Conservation (phyloP, 2,329 filamentous ascomycete species). For the Coleophoma cylindrospora region DNA sequence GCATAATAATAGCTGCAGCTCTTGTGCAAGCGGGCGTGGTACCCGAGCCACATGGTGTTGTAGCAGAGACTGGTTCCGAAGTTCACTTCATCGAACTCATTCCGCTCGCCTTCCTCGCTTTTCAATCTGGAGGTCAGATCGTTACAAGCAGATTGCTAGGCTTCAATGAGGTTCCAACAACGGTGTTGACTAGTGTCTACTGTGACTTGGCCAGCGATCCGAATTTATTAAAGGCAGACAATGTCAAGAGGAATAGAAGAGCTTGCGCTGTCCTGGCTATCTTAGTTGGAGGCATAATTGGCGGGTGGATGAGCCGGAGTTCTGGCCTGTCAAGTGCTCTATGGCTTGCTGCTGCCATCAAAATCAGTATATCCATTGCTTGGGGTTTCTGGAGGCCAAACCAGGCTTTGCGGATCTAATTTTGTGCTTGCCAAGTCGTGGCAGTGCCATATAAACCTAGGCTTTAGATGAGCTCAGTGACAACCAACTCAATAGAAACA, state of each 20-base stretch:
- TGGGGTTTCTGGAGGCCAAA: slow-evolving; percentile 56
- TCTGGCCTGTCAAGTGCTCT: slow-evolving; percentile 44
- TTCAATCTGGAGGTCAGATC: slow-evolving; percentile 75
- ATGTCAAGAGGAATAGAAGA: slow-evolving; percentile 48
- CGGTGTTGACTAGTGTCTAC: slow-evolving; percentile 77
- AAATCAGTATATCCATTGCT: slow-evolving; percentile 47
- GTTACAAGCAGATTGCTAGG: slow-evolving; percentile 67
- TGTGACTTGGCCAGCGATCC: slow-evolving; percentile 72
- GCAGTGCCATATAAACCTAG: too few relatives aligned
- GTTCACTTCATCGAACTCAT: slow-evolving; percentile 37
- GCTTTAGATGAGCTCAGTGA: too few relatives aligned
- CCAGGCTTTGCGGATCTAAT: slow-evolving; percentile 2
- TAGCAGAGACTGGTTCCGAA: slow-evolving; percentile 17
- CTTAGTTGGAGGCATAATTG: slow-evolving; percentile 47
- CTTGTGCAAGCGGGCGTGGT: slow-evolving; percentile 42
- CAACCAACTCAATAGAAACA: too few relatives aligned
- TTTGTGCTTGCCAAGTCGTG: too few relatives aligned
- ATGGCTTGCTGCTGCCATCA: slow-evolving; percentile 41
- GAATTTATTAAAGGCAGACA: slow-evolving; percentile 37
- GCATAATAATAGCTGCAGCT: slow-evolving; percentile 47
- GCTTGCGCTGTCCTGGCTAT: slow-evolving; percentile 43
- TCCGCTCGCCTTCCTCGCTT: slow-evolving; percentile 45
- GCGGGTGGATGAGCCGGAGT: slow-evolving; percentile 49
- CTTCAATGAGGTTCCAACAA: slow-evolving; percentile 68
- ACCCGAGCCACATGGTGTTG: slow-evolving; percentile 33